Percentiles rank a stretch among this genome's conserved stretches.
Evolutionary conservation across 2,329 filamentous ascomycete species (phyloP).

Genomic region (Exserohilum turcica): DNA sequence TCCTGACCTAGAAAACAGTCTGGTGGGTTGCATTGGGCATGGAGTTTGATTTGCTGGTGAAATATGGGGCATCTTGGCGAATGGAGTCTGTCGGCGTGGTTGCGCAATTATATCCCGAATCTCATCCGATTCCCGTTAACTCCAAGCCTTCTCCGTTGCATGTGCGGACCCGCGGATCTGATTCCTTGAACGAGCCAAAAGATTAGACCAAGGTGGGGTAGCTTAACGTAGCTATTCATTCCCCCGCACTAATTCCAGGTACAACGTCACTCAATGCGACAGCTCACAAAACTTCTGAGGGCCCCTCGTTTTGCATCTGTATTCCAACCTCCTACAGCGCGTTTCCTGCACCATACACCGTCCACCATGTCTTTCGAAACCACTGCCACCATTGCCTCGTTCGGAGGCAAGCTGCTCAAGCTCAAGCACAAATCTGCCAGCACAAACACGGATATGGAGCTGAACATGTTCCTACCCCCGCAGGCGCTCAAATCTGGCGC

Average conservation of each 20-base stretch:
- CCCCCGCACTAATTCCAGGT: slow-evolving; percentile 38
- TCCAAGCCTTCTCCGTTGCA: slow-evolving; percentile 31
- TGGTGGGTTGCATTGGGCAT: slow-evolving; percentile 39
- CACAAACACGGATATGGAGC: slow-evolving; percentile 85
- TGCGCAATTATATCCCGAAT: slow-evolving; percentile 40
- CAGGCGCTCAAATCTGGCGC: slow-evolving; percentile 61
- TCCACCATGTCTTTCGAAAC: slow-evolving; percentile 74
- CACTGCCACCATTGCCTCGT: slow-evolving; percentile 85
- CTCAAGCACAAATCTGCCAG: slow-evolving; percentile 80
- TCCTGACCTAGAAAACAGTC: slow-evolving; percentile 58
- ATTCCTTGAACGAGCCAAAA: slow-evolving; percentile 29
- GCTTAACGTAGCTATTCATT: slow-evolving; percentile 29
- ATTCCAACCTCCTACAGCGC: slow-evolving; percentile 16
- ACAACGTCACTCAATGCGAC: slow-evolving; percentile 41
- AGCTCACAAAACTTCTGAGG: slow-evolving; percentile 31
- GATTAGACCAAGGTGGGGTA: slow-evolving; percentile 40
- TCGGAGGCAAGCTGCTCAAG: slow-evolving; percentile 94
- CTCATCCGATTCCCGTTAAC: slow-evolving; percentile 38
- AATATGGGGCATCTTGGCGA: slow-evolving; percentile 42
- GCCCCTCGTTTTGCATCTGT: slow-evolving; percentile 17
- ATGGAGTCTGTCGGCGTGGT: slow-evolving; percentile 37
- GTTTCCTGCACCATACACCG: slow-evolving; percentile 19
- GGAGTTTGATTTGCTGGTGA: slow-evolving; percentile 40
- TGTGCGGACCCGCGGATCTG: slow-evolving; percentile 44
- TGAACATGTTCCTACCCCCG: slow-evolving; percentile 90